phyloP scores from a whole-genome alignment of 2,329 filamentous ascomycete genomes.

The Fusarium lateritium region DNA sequence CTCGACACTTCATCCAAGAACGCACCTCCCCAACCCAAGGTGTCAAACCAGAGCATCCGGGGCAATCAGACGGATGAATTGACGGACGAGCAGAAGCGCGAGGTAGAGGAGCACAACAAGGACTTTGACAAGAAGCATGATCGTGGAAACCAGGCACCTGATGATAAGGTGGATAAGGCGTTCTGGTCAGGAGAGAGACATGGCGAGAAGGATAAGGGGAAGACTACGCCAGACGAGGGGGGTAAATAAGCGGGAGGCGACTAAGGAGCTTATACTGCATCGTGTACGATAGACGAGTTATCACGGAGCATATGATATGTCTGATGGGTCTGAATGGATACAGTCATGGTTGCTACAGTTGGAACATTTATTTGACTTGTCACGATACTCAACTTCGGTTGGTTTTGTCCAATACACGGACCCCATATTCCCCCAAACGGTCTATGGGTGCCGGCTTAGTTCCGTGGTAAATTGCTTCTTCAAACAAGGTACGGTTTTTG shows the following conservation, averaged over 20 bases:
- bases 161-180: conserved; percentile 68
- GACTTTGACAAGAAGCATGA: conserved; percentile 71
- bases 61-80: conserved; percentile 54
- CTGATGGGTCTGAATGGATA: no score
- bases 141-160: conserved; percentile 56
- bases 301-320: not conserved
- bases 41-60: conserved; percentile 63
- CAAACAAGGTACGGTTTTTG: no score
- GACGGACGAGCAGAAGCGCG: conserved; percentile 66
- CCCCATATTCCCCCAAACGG: no score
- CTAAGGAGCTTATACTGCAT: not conserved
- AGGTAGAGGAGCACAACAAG: conserved; percentile 71
- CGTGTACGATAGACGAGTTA: not conserved
- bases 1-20: conserved; percentile 54
- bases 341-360: no score
- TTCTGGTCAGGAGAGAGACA: conserved; percentile 61
- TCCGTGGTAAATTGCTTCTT: no score
- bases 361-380: no score
- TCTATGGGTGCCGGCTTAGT: no score
- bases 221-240: not conserved
- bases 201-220: conserved; percentile 7
- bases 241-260: not conserved
- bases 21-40: conserved; percentile 64
- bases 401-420: no score
- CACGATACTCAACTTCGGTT: no score